These are phyloP conservation scores for Globisporangium ultimum DNA, from an alignment of 352 stramenopile species.

Conservation along the genomic window DNA sequence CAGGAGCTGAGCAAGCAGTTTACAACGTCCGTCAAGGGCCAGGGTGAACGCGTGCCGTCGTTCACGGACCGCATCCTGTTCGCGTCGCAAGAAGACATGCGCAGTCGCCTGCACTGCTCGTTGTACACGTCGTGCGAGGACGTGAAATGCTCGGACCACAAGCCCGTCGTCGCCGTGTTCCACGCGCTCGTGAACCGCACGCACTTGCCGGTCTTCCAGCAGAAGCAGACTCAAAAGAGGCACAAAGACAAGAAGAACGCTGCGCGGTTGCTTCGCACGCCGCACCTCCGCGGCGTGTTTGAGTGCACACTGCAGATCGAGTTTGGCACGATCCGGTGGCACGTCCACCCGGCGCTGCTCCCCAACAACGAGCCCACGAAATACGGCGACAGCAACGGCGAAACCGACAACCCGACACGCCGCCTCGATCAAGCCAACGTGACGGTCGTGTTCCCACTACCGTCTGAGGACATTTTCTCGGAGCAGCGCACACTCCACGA, in stretches of 20 bases:
- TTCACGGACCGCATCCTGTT: slow-evolving; percentile 90
- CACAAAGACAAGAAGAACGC: slow-evolving; percentile 9
- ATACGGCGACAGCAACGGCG: not conserved
- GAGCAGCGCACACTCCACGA: slow-evolving; percentile 80
- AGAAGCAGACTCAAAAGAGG: slow-evolving; percentile 19
- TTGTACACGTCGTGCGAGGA: slow-evolving; percentile 74
- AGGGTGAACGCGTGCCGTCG: slow-evolving; percentile 71
- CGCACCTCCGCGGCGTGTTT: slow-evolving; percentile 51
- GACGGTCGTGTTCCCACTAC: slow-evolving; percentile 73
- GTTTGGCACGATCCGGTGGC: slow-evolving; percentile 52
- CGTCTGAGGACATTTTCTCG: slow-evolving; percentile 81
- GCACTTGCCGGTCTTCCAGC: slow-evolving; percentile 45
- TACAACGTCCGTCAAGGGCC: slow-evolving; percentile 51
- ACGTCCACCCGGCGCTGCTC: slow-evolving; percentile 23
- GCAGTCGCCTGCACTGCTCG: slow-evolving; percentile 53
- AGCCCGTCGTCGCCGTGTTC: slow-evolving; percentile 74
- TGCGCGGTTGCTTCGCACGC: slow-evolving; percentile 26
- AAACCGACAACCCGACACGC: slow-evolving; percentile 1
- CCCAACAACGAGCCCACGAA: slow-evolving; percentile 13
- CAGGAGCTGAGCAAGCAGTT: slow-evolving; percentile 46
- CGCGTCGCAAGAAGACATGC: slow-evolving; percentile 71
- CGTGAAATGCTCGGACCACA: slow-evolving; percentile 80
- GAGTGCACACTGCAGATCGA: slow-evolving; percentile 57
- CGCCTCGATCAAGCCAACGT: slow-evolving; percentile 25
- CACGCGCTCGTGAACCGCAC: slow-evolving; percentile 62